Evolutionary conservation across 2,329 filamentous ascomycete genomes (phyloP).

Genomic region (Fusarium burgessii): DNA sequence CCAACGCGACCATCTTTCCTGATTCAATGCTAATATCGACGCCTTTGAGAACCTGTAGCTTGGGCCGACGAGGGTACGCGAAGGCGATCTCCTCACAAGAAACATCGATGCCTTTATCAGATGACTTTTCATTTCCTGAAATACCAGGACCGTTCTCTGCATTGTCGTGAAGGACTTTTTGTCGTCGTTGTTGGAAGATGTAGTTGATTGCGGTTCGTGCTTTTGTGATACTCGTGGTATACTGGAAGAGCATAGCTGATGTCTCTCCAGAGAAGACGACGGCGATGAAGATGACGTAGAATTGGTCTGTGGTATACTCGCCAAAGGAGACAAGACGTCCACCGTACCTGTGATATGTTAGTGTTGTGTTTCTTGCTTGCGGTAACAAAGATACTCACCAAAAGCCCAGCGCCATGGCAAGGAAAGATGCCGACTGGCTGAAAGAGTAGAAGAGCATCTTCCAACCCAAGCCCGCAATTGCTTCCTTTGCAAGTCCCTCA

Average conservation of each 20-base stretch:
- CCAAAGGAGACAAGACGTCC: conserved; percentile 55
- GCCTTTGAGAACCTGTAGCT: conserved; percentile 52
- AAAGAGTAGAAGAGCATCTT: conserved; percentile 58
- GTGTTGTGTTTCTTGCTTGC: not conserved
- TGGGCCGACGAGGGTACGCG: conserved; percentile 63
- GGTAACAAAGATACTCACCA: conserved; percentile 44
- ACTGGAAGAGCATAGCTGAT: conserved; percentile 58
- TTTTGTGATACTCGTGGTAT: conserved; percentile 65
- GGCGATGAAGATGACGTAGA: conserved; percentile 65
- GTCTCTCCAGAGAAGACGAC: conserved; percentile 61
- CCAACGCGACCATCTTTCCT: conserved; percentile 65
- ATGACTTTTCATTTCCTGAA: conserved; percentile 1
- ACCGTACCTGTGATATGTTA: conserved; percentile 50
- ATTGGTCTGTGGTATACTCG: conserved; percentile 61
- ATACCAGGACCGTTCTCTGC: conserved; percentile 36
- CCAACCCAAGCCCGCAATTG: conserved; percentile 49
- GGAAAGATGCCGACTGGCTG: conserved; percentile 55
- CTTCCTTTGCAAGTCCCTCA: conserved; percentile 48
- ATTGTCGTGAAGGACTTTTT: conserved; percentile 49
- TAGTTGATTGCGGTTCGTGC: conserved; percentile 62
- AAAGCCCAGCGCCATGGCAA: conserved; percentile 55
- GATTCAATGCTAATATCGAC: conserved; percentile 57
- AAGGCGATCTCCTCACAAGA: conserved; percentile 67
- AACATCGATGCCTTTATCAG: conserved; percentile 52
- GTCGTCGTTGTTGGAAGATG: conserved; percentile 56